Evolutionary conservation across 805 yeast genomes (phyloP), one percentile per base, ranked within the genome.

Genomic region (Starmerella powellii): DNA sequence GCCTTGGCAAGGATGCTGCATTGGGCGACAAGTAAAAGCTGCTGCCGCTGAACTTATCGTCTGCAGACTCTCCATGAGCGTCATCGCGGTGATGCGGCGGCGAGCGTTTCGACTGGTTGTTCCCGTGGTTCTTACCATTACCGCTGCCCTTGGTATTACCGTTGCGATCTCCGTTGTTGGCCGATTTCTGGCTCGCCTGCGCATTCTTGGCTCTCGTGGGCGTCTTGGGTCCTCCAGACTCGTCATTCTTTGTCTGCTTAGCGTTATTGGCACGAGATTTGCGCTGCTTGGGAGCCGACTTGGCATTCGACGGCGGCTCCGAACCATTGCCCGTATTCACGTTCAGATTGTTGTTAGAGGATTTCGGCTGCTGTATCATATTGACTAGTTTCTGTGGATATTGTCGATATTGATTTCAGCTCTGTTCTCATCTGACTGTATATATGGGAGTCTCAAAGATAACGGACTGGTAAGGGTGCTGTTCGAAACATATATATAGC

Each of bases 1-100:
- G 56, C 8, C 50, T 45, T 8, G 56, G 57, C 17, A 55, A 42
- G 21, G 52, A 34, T 17, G 50, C 43, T 4, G 56, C 54, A 15
- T 45, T 54, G n/a, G 58, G 58, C n/a, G 56, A 50, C 12, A 44
- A 36, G 34, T 53, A 47, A 50, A 54, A 54, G 17, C 47, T 46
- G 41, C 52, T 47, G 11, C 58, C 58, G 33, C 50, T 42, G 39
- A 35, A 48, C 32, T 41, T 43, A 21, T 29, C 42, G 16, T 26
- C 34, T 11, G 31, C 34, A 2, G 18, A 5, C 23, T 27, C 30
- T 15, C 15, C 35, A 15, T 30, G n/a, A 15, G 11, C 13, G 30
- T 2, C 28, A 21, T n/a, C n/a, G n/a, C n/a, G n/a, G n/a, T n/a
- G n/a, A n/a, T n/a, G n/a, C n/a, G n/a, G n/a, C n/a, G n/a, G n/a